Percentiles rank a stretch among this genome's conserved stretches.
Conservation (phyloP, 1,139 yeast species). For the Zygosaccharomyces pseudobailii region DNA sequence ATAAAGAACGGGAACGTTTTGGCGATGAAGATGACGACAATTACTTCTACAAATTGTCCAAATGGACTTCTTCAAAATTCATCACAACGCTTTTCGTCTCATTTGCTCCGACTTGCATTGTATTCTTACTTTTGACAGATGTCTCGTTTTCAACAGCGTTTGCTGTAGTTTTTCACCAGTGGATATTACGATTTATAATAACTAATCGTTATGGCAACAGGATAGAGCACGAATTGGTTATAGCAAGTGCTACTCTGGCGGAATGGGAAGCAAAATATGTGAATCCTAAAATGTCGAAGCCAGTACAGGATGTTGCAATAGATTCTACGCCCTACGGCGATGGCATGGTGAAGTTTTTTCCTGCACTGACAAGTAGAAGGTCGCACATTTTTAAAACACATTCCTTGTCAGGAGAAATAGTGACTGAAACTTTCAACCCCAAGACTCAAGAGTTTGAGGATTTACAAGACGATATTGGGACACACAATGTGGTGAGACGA, state of each 20-base stretch:
- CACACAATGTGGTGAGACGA: constrained; percentile 14
- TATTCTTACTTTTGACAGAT: constrained; percentile 38
- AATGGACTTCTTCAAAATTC: constrained; percentile 59
- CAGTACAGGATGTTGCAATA: constrained; percentile 57
- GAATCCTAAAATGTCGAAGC: constrained; percentile 52
- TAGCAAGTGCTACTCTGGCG: constrained; percentile 56
- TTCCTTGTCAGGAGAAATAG: constrained; percentile 23
- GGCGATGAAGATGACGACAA: constrained; percentile 11
- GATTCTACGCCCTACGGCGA: constrained; percentile 50
- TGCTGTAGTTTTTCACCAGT: constrained; percentile 39
- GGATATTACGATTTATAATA: constrained; percentile 41
- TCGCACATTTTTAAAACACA: constrained; percentile 28
- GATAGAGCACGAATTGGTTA: constrained; percentile 54
- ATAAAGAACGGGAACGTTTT: background rate
- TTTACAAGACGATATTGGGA: background rate
- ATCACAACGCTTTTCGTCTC: constrained; percentile 44
- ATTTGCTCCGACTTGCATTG: constrained; percentile 53
- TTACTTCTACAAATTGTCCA: constrained; percentile 47
- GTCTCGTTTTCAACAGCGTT: constrained; percentile 41
- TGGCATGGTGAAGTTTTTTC: constrained; percentile 37
- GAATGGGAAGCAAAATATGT: constrained; percentile 65
- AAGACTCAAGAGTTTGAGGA: constrained; percentile 23
- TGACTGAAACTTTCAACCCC: constrained; percentile 25
- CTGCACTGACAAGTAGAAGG: constrained; percentile 36
- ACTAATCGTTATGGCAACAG: constrained; percentile 44